These are phyloP conservation scores for Akanthomyces muscarius DNA, from an alignment of 2,329 filamentous ascomycete species.

Conservation along the genomic window DNA sequence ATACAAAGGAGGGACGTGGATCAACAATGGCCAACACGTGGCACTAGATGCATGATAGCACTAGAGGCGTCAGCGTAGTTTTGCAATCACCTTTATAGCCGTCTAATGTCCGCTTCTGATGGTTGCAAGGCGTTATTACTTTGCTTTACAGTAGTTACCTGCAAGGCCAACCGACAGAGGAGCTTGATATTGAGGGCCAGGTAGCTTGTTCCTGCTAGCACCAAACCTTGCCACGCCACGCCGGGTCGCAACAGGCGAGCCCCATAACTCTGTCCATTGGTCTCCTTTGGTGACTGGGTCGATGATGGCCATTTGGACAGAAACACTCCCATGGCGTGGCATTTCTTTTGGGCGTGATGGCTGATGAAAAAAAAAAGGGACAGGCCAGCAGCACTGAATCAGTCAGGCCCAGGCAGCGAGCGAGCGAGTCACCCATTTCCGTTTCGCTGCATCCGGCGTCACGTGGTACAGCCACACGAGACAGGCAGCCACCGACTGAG, in stretches of 20 bases:
- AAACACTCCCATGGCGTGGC: background rate
- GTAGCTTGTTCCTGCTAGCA: background rate
- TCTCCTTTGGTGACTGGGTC: background rate
- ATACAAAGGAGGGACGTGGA: background rate
- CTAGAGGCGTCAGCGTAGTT: background rate
- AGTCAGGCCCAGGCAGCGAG: background rate
- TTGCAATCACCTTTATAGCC: background rate
- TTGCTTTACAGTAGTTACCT: too few relatives aligned
- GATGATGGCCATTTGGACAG: background rate
- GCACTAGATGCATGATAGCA: background rate
- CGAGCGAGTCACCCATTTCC: background rate
- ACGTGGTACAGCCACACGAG: slow-evolving; percentile 15
- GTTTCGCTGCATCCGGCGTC: slow-evolving; percentile 5
- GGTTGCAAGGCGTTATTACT: too few relatives aligned
- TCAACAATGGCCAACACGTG: background rate
- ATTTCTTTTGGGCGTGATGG: too few relatives aligned
- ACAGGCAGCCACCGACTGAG: background rate
- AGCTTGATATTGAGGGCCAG: background rate
- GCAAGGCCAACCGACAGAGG: background rate
- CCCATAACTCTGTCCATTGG: background rate
- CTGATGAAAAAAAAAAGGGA: background rate
- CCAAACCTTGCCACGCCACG: background rate
- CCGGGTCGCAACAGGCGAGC: background rate
- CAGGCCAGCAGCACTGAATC: background rate
- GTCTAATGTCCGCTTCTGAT: background rate